Conservation (phyloP, 345 rosid species). For the Salix arbutifolia region DNA sequence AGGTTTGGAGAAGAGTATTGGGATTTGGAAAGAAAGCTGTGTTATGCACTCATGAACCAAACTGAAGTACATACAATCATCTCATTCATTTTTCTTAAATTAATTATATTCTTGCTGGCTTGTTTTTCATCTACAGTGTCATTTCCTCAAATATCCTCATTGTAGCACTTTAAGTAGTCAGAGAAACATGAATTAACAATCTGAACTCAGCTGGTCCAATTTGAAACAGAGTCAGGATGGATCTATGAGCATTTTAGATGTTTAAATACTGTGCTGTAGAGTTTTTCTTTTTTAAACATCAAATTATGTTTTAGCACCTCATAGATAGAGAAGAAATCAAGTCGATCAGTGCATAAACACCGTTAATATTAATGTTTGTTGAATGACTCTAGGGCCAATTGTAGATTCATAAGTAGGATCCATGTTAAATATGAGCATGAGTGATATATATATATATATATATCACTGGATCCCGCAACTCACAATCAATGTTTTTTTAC, state of each 20-base stretch:
- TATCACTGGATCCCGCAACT: neutral
- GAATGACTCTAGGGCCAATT: neutral
- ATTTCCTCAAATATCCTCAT: neutral
- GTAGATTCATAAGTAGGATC: neutral
- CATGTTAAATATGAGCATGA: neutral
- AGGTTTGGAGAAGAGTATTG: constrained; percentile 73
- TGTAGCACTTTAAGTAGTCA: neutral
- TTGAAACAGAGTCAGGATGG: neutral
- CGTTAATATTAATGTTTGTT: too few relatives aligned
- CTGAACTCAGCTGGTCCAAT: neutral
- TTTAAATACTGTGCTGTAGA: neutral
- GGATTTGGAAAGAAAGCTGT: constrained; percentile 86
- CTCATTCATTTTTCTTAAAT: neutral
- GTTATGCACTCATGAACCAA: constrained; percentile 49
- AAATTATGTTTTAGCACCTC: too few relatives aligned
- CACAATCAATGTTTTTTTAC: neutral
- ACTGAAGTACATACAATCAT: constrained; percentile 36
- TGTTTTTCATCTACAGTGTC: neutral
- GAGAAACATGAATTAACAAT: neutral
- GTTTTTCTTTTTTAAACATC: neutral
- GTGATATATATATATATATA: too few relatives aligned
- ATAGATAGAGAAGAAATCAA: too few relatives aligned
- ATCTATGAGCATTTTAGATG: neutral
- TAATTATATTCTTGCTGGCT: neutral
- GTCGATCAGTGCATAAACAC: too few relatives aligned